Evolutionary conservation across 1,139 yeast species (phyloP).

Genomic region (Suhomyces taliae): DNA sequence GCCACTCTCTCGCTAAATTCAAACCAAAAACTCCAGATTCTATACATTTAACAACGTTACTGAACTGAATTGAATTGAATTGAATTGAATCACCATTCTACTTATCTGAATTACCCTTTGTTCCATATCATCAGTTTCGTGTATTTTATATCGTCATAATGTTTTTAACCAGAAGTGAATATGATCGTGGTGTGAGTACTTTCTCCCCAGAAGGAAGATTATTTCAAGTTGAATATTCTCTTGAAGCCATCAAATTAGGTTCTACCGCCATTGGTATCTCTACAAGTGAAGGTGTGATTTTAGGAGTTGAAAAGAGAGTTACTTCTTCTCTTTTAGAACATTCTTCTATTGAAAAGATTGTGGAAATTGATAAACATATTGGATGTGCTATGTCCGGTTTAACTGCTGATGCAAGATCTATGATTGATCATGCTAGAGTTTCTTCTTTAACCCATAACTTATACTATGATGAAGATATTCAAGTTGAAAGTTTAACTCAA

Average conservation of each 20-base stretch:
- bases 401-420: conserved; percentile 97
- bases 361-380: conserved; percentile 89
- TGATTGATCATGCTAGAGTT: conserved; percentile 98
- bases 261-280: conserved; percentile 97
- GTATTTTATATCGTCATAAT: conserved; percentile 32
- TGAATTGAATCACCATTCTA: background rate
- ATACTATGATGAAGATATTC: conserved; percentile 89
- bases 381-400: conserved; percentile 99
- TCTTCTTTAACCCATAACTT: conserved; percentile 85
- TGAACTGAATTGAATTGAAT: no score
- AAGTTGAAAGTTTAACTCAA: conserved; percentile 92
- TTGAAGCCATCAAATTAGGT: conserved; percentile 95
- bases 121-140: no score
- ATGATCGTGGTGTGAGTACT: conserved; percentile 97
- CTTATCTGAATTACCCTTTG: no score
- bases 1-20: conserved; percentile 8
- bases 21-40: conserved; percentile 1
- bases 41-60: background rate
- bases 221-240: conserved; percentile 96
- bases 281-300: conserved; percentile 94
- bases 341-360: conserved; percentile 91
- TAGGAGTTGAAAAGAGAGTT: conserved; percentile 96
- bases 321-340: conserved; percentile 90
- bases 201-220: conserved; percentile 98
- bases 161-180: conserved; percentile 98